Evolutionary conservation across 225 moss, liverwort and hornwort species (phyloP).

Genomic region (Sphagnum tenellum): DNA sequence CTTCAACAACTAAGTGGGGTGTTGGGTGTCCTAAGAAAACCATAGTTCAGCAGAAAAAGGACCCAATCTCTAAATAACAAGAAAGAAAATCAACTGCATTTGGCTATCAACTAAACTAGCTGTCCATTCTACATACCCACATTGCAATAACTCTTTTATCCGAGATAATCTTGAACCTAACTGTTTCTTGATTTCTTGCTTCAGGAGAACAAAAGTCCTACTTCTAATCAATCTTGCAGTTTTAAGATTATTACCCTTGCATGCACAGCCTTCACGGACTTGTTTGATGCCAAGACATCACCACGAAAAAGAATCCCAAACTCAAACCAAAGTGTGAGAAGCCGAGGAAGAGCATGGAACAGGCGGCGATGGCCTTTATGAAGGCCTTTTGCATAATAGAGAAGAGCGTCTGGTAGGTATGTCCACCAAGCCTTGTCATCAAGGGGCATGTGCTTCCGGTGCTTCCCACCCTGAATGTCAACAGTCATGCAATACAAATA

Average conservation of each 20-base stretch:
- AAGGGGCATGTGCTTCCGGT: slow-evolving; percentile 58
- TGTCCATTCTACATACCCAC: too few species aligned
- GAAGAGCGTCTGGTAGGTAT: slow-evolving; percentile 78
- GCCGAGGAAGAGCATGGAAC: slow-evolving; percentile 94
- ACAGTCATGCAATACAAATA: background rate
- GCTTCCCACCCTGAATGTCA: slow-evolving; percentile 43
- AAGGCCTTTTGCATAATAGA: slow-evolving; percentile 94
- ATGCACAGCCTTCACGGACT: slow-evolving; percentile 62
- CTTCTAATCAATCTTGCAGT: too few species aligned
- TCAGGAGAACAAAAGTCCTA: too few species aligned
- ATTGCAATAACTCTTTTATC: too few species aligned
- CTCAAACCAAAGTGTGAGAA: slow-evolving; percentile 97
- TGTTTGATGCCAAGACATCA: slow-evolving; percentile 51
- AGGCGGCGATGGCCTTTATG: slow-evolving; percentile 90
- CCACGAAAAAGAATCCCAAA: slow-evolving; percentile 80
- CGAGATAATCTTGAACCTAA: too few species aligned
- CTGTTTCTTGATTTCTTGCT: too few species aligned
- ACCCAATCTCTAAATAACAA: too few species aligned
- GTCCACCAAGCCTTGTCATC: slow-evolving; percentile 93
- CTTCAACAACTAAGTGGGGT: too few species aligned
- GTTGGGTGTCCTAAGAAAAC: too few species aligned
- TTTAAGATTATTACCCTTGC: slow-evolving; percentile 31
- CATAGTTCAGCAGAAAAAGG: too few species aligned
- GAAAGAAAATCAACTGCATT: too few species aligned
- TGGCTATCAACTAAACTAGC: too few species aligned